Evolutionary conservation across 164 flowering plant genomes (phyloP).

Genomic region (Magnolia sinica): DNA sequence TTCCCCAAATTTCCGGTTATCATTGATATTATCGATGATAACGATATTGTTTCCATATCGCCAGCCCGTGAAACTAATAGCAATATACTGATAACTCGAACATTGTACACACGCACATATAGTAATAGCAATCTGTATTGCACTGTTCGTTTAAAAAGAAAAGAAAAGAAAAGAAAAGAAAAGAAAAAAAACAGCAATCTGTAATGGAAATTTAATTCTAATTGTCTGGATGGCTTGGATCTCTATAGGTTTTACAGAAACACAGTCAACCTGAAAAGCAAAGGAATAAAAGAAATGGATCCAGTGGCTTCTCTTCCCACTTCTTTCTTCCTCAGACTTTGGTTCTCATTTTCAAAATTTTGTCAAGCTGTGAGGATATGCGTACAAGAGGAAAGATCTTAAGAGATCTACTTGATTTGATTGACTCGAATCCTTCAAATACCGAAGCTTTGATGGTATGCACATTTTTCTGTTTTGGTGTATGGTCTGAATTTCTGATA

Average conservation of each 20-base stretch:
- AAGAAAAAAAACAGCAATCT: background rate
- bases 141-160: no score
- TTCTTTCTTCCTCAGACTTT: slow-evolving; percentile 88
- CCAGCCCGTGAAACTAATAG: no score
- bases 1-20: no score
- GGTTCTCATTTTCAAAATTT: slow-evolving; percentile 71
- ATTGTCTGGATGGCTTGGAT: slow-evolving; percentile 7
- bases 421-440: slow-evolving; percentile 87
- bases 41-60: no score
- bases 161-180: no score
- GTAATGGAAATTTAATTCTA: slow-evolving; percentile 1
- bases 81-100: no score
- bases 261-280: slow-evolving; percentile 61
- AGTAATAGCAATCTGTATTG: no score
- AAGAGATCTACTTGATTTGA: slow-evolving; percentile 79
- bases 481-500: background rate
- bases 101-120: no score
- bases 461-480: slow-evolving; percentile 1
- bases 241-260: slow-evolving; percentile 75
- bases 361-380: slow-evolving; percentile 58
- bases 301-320: slow-evolving; percentile 32
- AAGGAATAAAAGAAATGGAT: slow-evolving; percentile 45
- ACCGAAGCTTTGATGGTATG: slow-evolving; percentile 91
- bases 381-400: slow-evolving; percentile 63
- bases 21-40: no score